A percentile compares a stretch with the other conserved stretches of the same genome.
Conservation (phyloP, 1,139 yeast genomes). For the Petasospora rhodanensis region DNA sequence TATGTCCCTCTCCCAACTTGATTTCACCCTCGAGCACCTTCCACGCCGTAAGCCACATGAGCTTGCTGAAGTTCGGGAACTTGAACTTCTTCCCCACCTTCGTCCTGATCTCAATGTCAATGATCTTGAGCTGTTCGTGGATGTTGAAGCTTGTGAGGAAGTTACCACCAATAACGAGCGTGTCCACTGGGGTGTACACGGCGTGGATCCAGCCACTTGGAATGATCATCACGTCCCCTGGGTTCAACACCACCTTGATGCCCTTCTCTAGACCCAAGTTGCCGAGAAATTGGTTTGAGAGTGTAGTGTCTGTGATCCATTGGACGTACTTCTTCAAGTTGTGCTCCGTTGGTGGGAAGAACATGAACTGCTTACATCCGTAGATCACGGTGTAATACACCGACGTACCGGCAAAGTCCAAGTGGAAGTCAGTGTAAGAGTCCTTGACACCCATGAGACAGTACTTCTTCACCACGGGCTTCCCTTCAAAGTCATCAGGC, state of each 20-base stretch:
- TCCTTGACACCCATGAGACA: slow-evolving; percentile 81
- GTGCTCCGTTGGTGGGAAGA: slow-evolving; percentile 69
- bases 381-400: slow-evolving; percentile 79
- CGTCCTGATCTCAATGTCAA: slow-evolving; percentile 59
- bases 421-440: slow-evolving; percentile 84
- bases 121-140: slow-evolving; percentile 56
- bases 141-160: slow-evolving; percentile 65
- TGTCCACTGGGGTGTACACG: slow-evolving; percentile 77
- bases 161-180: slow-evolving; percentile 85
- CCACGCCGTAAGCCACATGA: slow-evolving; percentile 50
- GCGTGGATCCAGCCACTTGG: slow-evolving; percentile 96
- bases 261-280: slow-evolving; percentile 44
- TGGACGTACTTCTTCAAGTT: slow-evolving; percentile 58
- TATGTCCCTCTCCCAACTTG: slow-evolving; percentile 5
- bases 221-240: slow-evolving; percentile 75
- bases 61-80: slow-evolving; percentile 71
- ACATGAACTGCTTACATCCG: slow-evolving; percentile 69
- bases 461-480: slow-evolving; percentile 77
- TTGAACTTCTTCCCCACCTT: slow-evolving; percentile 72
- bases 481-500: slow-evolving; percentile 28
- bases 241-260: slow-evolving; percentile 53
- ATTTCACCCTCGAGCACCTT: slow-evolving; percentile 7
- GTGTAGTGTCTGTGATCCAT: slow-evolving; percentile 70
- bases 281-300: slow-evolving; percentile 51
- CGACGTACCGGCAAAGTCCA: slow-evolving; percentile 90